Evolutionary conservation across 805 yeast genomes (phyloP), one percentile per base, ranked within the genome.

Genomic region (Wickerhamiella kazuoi): DNA sequence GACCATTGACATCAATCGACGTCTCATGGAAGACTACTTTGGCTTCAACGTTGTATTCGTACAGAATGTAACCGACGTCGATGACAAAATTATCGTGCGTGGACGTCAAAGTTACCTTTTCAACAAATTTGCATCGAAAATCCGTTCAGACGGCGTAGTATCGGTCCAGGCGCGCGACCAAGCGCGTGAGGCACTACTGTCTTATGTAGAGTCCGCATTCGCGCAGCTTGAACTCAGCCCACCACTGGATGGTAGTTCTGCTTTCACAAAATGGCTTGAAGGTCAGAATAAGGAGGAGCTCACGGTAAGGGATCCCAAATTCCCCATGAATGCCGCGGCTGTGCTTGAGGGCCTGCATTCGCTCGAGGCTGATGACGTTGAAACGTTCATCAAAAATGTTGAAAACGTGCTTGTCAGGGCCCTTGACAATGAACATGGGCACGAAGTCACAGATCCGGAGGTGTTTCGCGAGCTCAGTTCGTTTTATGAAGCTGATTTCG

Each of bases 51-150:
- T 90, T 34, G 69, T 67, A 36, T 90, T 86, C 60, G 84, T 90
- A 34, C 98, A 90, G 63, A 90, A 90, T 55, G 96, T 90, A 42
- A 90, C 98, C n/a, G 98, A 90, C 59, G 84, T 90, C 44, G 98
- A 90, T 59, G 98, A 90, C 60, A 90, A 90, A 61, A 90, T 90
- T 60, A 90, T 90, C 51, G 62, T 90, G 33, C 79, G 95, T 44
- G 97, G 95, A 3, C 76, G 98, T 57, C 96, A 90, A 54, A 76
- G 73, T 50, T 76, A 76, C 57, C 62, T 90, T 26, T 86, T 79
- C 52, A 79, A 77, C 30, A 61, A 75, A 47, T 79, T 71, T 50
- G 55, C 64, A 16, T 50, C 49, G 15, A 46, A 50, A 9, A 50
- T 56, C 35, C 15, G 50, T 46, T 9, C 55, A 42, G 47, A 61